These are phyloP conservation scores for Diaporthe amygdali DNA, from an alignment of 2,329 filamentous ascomycete genomes.

Conservation along the genomic window DNA sequence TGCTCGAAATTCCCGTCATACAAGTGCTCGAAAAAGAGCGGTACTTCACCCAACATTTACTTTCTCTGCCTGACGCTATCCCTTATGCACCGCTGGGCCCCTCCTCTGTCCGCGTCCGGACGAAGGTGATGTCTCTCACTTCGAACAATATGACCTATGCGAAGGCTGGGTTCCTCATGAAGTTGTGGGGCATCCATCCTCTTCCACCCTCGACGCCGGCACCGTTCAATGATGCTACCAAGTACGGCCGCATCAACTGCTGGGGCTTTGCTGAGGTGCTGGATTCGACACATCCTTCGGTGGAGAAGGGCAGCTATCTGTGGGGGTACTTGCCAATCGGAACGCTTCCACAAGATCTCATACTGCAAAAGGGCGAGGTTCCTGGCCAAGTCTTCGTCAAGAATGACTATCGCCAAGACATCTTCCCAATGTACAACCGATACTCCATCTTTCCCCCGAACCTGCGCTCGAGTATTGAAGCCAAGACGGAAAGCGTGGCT, in stretches of 20 bases:
- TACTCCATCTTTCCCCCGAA: neutral
- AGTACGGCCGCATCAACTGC: constrained; percentile 16
- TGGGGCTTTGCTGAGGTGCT: constrained; percentile 14
- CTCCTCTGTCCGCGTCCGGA: constrained; percentile 6
- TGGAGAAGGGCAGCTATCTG: constrained; percentile 3
- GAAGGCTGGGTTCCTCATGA: constrained; percentile 4
- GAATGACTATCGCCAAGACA: neutral
- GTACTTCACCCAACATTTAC: constrained; percentile 1
- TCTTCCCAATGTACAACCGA: constrained; percentile 12
- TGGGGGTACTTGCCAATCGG: constrained; percentile 12
- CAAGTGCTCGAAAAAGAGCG: constrained; percentile 18
- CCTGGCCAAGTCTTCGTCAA: neutral
- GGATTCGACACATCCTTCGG: constrained; percentile 1
- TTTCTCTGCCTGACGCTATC: neutral
- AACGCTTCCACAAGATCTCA: constrained; percentile 12
- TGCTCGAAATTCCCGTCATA: constrained; percentile 3
- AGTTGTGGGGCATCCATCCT: neutral
- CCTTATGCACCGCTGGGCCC: neutral
- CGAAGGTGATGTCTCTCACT: constrained; percentile 12
- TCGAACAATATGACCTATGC: constrained; percentile 1
- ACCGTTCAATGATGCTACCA: neutral
- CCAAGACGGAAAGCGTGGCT: neutral
- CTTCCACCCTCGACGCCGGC: constrained; percentile 6
- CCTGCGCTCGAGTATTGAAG: neutral
- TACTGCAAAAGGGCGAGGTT: neutral